Evolutionary conservation across 2,329 filamentous ascomycete genomes (phyloP), one percentile per base, ranked within the genome.

Genomic region (Coccinonectria pachysandricola): DNA sequence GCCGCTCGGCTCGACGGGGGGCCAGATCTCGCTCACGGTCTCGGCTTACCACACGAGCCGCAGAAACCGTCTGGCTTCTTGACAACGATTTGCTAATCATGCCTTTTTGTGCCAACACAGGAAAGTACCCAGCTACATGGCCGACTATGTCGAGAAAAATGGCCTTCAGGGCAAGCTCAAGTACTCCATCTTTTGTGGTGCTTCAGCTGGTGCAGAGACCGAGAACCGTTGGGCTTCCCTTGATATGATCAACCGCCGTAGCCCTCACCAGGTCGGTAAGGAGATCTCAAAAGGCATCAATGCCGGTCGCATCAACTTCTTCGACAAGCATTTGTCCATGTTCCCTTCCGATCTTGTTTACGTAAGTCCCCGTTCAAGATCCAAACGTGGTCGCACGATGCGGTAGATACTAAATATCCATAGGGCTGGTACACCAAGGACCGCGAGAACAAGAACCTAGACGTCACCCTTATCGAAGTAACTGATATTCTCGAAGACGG

Each of bases 261-360:
- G 74, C 42, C 85, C 85, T 30, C 85, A 93, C 59, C 85, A 93
- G 53, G 85, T 93, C 34, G 85, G 85, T 50, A 93, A 92, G 64
- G 71, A 81, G 32, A 93, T 93, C 40, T 74, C 85, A 34, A 88
- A 84, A 63, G 85, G 85, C 7, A 92, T 93, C 60, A 93, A 93
- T 55, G 75, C 79, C 43, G 85, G 85, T 21, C 69, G 79, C 41
- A 93, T 93, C 59, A 76, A 88, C 37, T 93, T 93, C 59, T 93
- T 92, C 52, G 85, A 93, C 55, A 93, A 93, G 63, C 85, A 93
- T 61, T 55, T 93, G 50, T 86, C 79, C 57, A 92, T 92, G 85
- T 93, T 93, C 53, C 85, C 85, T 4, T 70, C 78, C 19, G 85
- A 93, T 51, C 63, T 93, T 39, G 79, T 88, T 53, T 91, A 91